Base-by-base conservation (phyloP, 352 stramenopile species). In the Globisporangium megalacanthum region DNA sequence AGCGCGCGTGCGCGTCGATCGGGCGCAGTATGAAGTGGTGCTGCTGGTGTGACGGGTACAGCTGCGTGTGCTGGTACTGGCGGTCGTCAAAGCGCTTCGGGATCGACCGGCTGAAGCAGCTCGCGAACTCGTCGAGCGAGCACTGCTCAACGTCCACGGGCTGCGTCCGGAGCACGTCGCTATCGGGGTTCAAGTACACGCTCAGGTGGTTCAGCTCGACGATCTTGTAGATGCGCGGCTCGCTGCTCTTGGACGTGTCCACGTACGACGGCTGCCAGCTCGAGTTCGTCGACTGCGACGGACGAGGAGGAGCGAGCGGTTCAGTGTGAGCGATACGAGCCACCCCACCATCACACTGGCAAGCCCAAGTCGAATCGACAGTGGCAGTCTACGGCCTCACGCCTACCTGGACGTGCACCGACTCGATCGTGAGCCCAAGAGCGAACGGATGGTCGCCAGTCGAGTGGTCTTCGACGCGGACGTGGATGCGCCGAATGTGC, bases 161-260 rank as follows among this genome's bases (percentile, higher is more conserved):
- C 42, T 72, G 65, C 39, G 87, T 75, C 17, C 67, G 69, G 25
- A 89, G 56, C 33, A 94, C 52, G 9, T 92, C 74, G 54, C 79
- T 88, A 41, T 94, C 73, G 15, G 84, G 85, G 51, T 95, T 88
- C 45, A 92, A 67, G 52, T 95, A 95, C 42, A 94, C 70, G 29
- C 84, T 94, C 39, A 95, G 61, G 47, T 95, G 86, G 60, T 95
- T 94, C 33, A 95, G 67, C 64, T 94, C 83, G 14, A 95, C 75
- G 54, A 85, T 89, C 63, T 95, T 95, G 59, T 92, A 95, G 56
- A 95, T 94, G 1, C 86, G 77, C n/a, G 84, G 81, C 50, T 93
- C 86, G 41, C 78, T 88, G 61, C 64, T 92, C 50, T 89, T 89
- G 2, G 73, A 72, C 7, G 70, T 79, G 47, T 95, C 83, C 13